These are phyloP conservation scores for Colletotrichum plurivorum DNA, from an alignment of 2,329 filamentous ascomycete genomes.

Conservation along the genomic window DNA sequence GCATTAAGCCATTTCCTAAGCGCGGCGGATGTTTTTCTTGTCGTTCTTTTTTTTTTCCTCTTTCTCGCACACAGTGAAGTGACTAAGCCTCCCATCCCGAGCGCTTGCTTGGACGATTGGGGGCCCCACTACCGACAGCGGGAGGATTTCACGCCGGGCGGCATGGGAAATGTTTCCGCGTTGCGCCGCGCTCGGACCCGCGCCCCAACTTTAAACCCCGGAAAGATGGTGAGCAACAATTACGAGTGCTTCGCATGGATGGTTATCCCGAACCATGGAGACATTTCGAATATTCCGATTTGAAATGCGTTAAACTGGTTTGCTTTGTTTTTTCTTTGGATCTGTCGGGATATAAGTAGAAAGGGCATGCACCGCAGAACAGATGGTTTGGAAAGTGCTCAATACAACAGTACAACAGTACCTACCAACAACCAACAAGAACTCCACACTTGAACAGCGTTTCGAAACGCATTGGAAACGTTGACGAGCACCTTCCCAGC, in stretches of 20 bases:
- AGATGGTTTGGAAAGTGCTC: neutral
- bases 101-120: too few species aligned
- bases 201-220: neutral
- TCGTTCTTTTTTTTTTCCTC: too few species aligned
- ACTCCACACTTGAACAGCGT: constrained; percentile 11
- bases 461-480: constrained; percentile 32
- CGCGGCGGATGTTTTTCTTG: too few species aligned
- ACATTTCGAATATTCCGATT: too few species aligned
- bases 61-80: too few species aligned
- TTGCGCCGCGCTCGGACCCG: neutral
- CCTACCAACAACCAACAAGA: too few species aligned
- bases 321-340: neutral
- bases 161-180: constrained; percentile 7
- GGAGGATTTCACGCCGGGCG: too few species aligned
- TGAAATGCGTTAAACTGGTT: neutral
- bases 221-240: too few species aligned
- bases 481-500: constrained; percentile 17
- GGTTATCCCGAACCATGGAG: too few species aligned
- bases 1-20: too few species aligned
- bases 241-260: too few species aligned
- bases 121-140: neutral
- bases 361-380: neutral
- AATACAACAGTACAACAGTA: neutral
- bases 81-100: too few species aligned
- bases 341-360: neutral